These are phyloP conservation scores for Aurifilum marmelostoma DNA, from an alignment of 2,329 filamentous ascomycete genomes.

Conservation along the genomic window DNA sequence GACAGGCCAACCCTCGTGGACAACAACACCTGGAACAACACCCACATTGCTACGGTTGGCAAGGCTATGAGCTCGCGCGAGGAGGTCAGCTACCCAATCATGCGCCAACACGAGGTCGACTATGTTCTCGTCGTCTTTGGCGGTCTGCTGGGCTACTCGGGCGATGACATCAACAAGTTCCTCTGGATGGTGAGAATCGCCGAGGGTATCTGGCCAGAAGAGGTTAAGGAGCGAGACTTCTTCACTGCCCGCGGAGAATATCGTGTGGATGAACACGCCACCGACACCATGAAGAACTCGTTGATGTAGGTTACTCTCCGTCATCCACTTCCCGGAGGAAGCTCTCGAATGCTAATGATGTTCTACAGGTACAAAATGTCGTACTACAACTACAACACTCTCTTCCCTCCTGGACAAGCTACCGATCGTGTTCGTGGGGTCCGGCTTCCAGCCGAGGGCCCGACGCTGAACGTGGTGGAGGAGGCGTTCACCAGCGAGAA, in stretches of 20 bases:
- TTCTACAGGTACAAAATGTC: slow-evolving; percentile 97
- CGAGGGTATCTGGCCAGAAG: slow-evolving; percentile 99
- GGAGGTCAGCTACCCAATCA: slow-evolving; percentile 97
- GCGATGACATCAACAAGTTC: slow-evolving; percentile 99
- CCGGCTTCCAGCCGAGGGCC: slow-evolving; percentile 80
- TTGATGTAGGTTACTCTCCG: slow-evolving; percentile 74
- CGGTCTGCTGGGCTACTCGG: slow-evolving; percentile 93
- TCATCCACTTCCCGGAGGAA: background rate
- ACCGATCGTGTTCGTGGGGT: slow-evolving; percentile 85
- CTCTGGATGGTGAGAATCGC: slow-evolving; percentile 99
- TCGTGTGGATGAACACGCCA: slow-evolving; percentile 88
- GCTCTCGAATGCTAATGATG: slow-evolving; percentile 36
- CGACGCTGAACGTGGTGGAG: slow-evolving; percentile 84
- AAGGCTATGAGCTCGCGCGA: slow-evolving; percentile 98
- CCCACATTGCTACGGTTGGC: slow-evolving; percentile 97
- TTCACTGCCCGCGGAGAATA: slow-evolving; percentile 95
- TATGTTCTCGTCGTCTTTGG: slow-evolving; percentile 98
- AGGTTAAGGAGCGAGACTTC: slow-evolving; percentile 95
- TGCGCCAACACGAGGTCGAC: slow-evolving; percentile 97
- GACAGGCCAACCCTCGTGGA: slow-evolving; percentile 96
- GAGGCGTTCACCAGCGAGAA: slow-evolving; percentile 99
- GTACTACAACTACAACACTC: slow-evolving; percentile 93
- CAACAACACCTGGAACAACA: slow-evolving; percentile 99
- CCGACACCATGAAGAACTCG: slow-evolving; percentile 98
- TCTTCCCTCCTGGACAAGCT: slow-evolving; percentile 92